These are phyloP conservation scores for Pleoardoris graminearum DNA, from an alignment of 2,329 filamentous ascomycete genomes.

Conservation along the genomic window DNA sequence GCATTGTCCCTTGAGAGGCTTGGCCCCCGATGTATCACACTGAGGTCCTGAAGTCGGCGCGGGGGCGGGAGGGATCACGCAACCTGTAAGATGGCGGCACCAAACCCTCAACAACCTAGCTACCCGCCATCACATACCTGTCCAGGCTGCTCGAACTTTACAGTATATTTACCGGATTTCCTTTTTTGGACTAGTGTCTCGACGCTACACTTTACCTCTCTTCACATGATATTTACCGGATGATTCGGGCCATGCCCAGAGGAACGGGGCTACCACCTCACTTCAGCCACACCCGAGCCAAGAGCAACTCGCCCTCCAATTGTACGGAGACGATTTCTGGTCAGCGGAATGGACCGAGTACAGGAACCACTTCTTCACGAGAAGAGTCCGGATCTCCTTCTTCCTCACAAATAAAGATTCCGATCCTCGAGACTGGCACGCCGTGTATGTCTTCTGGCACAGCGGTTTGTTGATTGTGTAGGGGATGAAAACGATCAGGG, in stretches of 20 bases:
- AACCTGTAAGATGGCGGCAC: background rate
- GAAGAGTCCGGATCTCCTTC: background rate
- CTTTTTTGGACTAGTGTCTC: no score
- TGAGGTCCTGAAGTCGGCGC: background rate
- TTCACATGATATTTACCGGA: background rate
- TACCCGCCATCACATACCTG: conserved; percentile 1
- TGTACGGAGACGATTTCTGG: conserved; percentile 1
- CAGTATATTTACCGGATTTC: background rate
- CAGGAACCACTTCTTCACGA: background rate
- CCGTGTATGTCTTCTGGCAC: background rate
- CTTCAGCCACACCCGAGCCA: conserved; percentile 2
- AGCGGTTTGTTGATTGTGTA: background rate
- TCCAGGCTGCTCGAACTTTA: background rate
- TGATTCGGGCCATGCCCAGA: background rate
- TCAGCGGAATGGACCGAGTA: background rate
- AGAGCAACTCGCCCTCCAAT: background rate
- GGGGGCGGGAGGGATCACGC: background rate
- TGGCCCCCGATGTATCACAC: background rate
- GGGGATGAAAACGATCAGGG: background rate
- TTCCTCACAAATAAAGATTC: background rate
- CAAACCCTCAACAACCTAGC: background rate
- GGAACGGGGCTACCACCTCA: background rate
- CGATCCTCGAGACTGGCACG: background rate
- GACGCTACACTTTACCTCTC: no score
- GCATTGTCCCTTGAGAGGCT: background rate